Percentiles rank a stretch among this genome's conserved stretches.
Evolutionary conservation across 768 basidiomycete species (phyloP).

Genomic region (Trametes coccinea): DNA sequence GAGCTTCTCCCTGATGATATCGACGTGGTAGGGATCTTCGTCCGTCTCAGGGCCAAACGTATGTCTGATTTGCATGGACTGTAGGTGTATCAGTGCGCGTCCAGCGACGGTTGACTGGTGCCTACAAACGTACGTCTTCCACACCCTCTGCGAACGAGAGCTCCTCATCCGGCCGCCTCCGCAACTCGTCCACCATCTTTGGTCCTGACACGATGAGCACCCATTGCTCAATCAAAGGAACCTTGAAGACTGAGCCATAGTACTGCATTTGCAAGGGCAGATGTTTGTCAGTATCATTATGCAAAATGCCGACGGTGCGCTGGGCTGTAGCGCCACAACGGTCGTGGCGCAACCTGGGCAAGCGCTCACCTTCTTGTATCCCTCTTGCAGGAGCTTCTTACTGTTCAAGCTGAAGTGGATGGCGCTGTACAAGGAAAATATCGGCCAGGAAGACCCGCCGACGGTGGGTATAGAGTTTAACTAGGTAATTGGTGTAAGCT

Average conservation of each 20-base stretch:
- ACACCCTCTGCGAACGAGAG: conserved; percentile 44
- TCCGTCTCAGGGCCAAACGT: conserved; percentile 32
- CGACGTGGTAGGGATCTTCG: conserved; percentile 26
- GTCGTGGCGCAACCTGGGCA: no score
- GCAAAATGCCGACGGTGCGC: background rate
- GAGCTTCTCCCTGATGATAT: conserved; percentile 29
- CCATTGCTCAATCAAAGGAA: conserved; percentile 48
- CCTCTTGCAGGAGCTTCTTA: conserved; percentile 37
- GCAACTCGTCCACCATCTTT: conserved; percentile 50
- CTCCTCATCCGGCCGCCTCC: conserved; percentile 47
- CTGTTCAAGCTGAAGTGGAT: conserved; percentile 34
- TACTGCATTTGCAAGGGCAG: conserved; percentile 12
- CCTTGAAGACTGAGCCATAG: conserved; percentile 40
- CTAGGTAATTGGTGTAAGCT: background rate
- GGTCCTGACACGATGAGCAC: conserved; percentile 44
- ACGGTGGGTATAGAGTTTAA: conserved; percentile 35
- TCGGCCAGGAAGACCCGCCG: conserved; percentile 34
- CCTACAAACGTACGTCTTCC: conserved; percentile 35
- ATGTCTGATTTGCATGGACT: conserved; percentile 33
- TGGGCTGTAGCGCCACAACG: no score
- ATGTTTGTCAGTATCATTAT: background rate
- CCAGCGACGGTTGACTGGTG: no score
- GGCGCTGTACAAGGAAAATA: conserved; percentile 37
- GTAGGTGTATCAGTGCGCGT: conserved; percentile 18
- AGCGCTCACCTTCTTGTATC: conserved; percentile 36